Base-by-base conservation (phyloP, 2,329 filamentous ascomycete genomes). In the Exserohilum rostratum region DNA sequence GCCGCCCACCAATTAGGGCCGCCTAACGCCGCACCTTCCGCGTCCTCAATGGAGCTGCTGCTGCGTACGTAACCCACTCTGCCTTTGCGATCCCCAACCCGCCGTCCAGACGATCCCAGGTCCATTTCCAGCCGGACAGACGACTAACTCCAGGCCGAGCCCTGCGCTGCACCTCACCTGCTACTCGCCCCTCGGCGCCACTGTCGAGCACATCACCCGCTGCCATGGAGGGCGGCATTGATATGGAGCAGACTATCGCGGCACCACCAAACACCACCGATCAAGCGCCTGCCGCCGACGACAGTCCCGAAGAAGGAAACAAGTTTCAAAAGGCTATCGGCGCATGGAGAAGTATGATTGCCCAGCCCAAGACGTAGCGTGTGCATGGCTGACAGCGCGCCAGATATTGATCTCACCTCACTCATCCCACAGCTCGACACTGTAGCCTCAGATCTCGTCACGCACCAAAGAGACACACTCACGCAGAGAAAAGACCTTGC, bases 271-370 rank as follows among this genome's bases (percentile, higher is more conserved):
- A n/a, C 34, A 38, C 34, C 18, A 55, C 57, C 13, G 57, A 43
- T 11, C 43, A 55, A 38, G 55, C 44, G 22, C 42, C 55, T 17
- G 50, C 30, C 15, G 44, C 46, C 37, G 58, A 45, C 13, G 61
- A 56, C 17, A 51, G 50, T 1, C 54, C 55, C 44, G 85, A 84
- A 31, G 87, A 89, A 66, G 64, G 57, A 11, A 98, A 96, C 80
- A 97, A 96, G 77, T 99, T 99, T 75, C 95, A 99, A 76, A 90
- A 89, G 73, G 95, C 95, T 52, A 96, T 99, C 66, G 90, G 91
- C 60, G 90, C 93, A 74, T 99, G 95, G 95, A 88, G 95, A 81
- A 93, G 93, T 96, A 85, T 55, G 81, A 22, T 37, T 35, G 25
- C 10, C 17, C 12, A 3, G 25, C 22, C 22, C 17, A 11, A 9